Evolutionary conservation across 2,329 filamentous ascomycete species (phyloP).

Genomic region (Alternaria gaisen): DNA sequence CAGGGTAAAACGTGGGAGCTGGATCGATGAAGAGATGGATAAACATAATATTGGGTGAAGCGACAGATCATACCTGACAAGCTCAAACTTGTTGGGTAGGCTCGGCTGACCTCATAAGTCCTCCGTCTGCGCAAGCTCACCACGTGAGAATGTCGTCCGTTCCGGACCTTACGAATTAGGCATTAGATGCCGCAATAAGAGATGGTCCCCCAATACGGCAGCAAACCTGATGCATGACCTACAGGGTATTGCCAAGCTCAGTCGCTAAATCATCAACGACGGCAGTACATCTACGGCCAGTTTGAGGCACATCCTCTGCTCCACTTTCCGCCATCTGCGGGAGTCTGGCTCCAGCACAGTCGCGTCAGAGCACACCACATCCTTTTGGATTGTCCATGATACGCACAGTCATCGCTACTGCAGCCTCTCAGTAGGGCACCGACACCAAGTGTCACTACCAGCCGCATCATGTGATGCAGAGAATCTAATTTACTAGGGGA

Average conservation of each 20-base stretch:
- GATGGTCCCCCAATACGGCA: not conserved
- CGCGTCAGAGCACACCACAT: not conserved
- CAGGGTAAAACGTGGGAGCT: conserved; percentile 27
- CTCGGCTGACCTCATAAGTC: not conserved
- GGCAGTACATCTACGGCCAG: not conserved
- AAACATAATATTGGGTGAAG: conserved; percentile 43
- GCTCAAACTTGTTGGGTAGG: not conserved
- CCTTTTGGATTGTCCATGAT: not conserved
- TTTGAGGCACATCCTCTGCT: not conserved
- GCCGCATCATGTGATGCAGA: not conserved
- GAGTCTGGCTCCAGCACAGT: not conserved
- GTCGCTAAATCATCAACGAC: not conserved
- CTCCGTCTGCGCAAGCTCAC: not conserved
- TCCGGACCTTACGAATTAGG: not conserved
- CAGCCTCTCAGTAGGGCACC: not conserved
- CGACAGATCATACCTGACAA: not conserved
- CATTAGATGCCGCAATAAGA: not conserved
- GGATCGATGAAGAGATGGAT: conserved; percentile 50
- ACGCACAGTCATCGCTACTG: not conserved
- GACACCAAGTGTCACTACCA: not conserved
- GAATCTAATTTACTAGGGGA: not conserved
- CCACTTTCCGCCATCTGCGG: not conserved
- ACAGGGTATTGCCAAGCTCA: not conserved
- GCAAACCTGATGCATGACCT: not conserved
- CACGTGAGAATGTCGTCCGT: not conserved